Evolutionary conservation across 768 basidiomycete genomes (phyloP).

Genomic region (Terana coerulea): DNA sequence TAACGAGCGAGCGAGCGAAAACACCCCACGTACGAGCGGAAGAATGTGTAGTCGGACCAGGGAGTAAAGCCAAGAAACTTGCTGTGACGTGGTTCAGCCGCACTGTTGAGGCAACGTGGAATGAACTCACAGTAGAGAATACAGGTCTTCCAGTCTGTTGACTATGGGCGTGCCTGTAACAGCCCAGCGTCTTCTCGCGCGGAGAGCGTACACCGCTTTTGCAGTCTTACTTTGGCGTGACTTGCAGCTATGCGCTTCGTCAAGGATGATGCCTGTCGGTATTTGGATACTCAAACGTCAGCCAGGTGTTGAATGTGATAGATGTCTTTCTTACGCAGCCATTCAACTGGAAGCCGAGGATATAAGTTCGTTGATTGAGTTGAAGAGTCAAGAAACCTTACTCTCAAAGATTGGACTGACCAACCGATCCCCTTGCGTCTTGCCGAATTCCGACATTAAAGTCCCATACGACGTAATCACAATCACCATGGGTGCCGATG

Average conservation of each 20-base stretch:
- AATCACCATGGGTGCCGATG: conserved; percentile 51
- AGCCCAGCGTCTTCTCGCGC: conserved; percentile 81
- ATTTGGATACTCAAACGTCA: not conserved
- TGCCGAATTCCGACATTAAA: conserved; percentile 83
- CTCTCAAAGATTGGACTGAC: conserved; percentile 70
- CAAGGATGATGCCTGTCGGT: conserved; percentile 55
- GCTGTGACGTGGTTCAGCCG: conserved; percentile 31
- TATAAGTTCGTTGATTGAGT: not conserved
- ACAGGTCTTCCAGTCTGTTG: conserved; percentile 89
- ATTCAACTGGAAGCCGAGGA: conserved; percentile 50
- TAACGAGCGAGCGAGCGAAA: not conserved
- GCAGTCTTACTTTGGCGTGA: conserved; percentile 85
- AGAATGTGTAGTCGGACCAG: conserved; percentile 84
- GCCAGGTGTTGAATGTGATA: not conserved
- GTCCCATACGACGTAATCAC: conserved; percentile 92
- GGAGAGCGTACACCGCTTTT: conserved; percentile 82
- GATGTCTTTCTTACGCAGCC: conserved; percentile 47
- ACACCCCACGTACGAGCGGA: conserved; percentile 76
- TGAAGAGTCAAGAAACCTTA: conserved; percentile 28
- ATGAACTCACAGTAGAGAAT: conserved; percentile 62
- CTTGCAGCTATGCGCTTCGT: conserved; percentile 96
- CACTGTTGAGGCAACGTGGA: not conserved
- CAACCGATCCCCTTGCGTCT: conserved; percentile 44
- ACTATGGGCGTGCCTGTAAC: conserved; percentile 96
- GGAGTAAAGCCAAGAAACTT: conserved; percentile 77